These are phyloP conservation scores for Apium graveolens DNA, from an alignment of 129 eudicot genomes.

Conservation along the genomic window DNA sequence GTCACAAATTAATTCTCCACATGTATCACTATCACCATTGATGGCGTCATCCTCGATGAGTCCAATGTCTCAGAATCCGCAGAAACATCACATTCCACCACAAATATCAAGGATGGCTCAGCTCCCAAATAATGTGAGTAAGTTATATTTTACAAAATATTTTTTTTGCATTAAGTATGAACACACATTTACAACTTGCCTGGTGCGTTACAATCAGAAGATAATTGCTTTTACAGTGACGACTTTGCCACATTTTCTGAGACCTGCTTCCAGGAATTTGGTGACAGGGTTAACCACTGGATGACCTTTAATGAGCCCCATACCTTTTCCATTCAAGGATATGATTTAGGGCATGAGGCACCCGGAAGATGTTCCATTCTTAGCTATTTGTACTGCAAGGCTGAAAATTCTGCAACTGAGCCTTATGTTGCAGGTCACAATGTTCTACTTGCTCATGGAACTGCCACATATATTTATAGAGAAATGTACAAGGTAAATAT, in stretches of 20 bases:
- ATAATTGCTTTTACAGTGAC: constrained; percentile 25
- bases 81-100: constrained; percentile 44
- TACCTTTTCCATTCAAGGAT: constrained; percentile 56
- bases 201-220: background rate
- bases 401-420: constrained; percentile 90
- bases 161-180: background rate
- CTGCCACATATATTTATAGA: constrained; percentile 47
- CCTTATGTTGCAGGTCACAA: constrained; percentile 82
- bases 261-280: constrained; percentile 70
- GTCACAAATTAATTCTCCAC: constrained; percentile 54
- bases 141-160: background rate
- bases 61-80: constrained; percentile 45
- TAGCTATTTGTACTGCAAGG: constrained; percentile 48
- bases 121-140: no score
- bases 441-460: constrained; percentile 69
- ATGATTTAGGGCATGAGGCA: constrained; percentile 71
- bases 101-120: constrained; percentile 75
- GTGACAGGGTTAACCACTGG: constrained; percentile 86
- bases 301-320: no score
- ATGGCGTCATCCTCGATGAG: constrained; percentile 35
- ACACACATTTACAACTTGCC: background rate
- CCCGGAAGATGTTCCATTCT: constrained; percentile 83
- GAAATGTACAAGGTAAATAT: constrained; percentile 58
- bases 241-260: constrained; percentile 72
- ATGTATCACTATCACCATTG: constrained; percentile 43